Percentiles rank a stretch among this genome's conserved stretches.
phyloP scores from a whole-genome alignment of 2,329 filamentous ascomycete species.

The Paecilomyces niveus region DNA sequence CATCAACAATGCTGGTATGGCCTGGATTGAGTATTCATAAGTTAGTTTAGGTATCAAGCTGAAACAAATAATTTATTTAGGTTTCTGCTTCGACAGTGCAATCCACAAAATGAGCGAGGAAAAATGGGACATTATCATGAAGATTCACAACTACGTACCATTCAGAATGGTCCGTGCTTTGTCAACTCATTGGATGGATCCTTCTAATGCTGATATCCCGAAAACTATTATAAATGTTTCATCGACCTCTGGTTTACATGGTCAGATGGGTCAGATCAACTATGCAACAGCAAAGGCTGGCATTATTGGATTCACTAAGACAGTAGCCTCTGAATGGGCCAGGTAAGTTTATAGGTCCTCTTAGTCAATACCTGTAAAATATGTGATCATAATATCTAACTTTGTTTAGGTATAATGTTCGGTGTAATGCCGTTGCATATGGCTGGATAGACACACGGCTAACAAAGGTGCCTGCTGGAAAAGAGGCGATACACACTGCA shows the following conservation, averaged over 20 bases:
- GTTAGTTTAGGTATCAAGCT: too few species aligned
- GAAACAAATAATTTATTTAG: too few species aligned
- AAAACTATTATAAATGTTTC: neutral
- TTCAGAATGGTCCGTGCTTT: constrained; percentile 47
- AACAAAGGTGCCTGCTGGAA: neutral
- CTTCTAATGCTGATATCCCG: neutral
- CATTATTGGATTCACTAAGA: neutral
- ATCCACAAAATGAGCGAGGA: too few species aligned
- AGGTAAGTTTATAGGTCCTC: too few species aligned
- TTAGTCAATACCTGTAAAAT: too few species aligned
- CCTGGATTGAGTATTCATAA: too few species aligned
- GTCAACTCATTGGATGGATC: constrained; percentile 46
- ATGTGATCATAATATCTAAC: too few species aligned
- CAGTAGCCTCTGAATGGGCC: neutral
- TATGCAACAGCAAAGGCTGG: neutral
- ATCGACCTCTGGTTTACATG: neutral
- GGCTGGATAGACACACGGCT: neutral
- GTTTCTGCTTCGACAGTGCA: too few species aligned
- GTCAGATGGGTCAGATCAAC: neutral
- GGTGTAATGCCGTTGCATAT: neutral
- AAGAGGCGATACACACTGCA: neutral
- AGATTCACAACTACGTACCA: constrained; percentile 45
- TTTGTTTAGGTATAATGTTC: neutral
- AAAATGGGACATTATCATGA: constrained; percentile 39
- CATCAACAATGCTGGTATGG: too few species aligned